Conservation (phyloP, 2,329 filamentous ascomycete species). For the Cladophialophora immunda region DNA sequence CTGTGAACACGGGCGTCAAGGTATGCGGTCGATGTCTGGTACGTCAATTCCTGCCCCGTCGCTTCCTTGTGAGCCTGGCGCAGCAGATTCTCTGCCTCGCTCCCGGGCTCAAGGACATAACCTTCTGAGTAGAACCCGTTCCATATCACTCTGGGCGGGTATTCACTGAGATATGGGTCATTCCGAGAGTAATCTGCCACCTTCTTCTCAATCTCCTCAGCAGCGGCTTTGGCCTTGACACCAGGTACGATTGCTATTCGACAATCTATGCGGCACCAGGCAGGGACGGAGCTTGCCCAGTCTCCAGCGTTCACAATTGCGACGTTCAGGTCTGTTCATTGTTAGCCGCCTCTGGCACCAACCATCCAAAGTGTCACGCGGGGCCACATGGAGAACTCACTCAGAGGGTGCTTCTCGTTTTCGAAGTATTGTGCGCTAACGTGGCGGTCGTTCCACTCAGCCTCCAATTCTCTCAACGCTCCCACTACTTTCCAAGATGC, state of each 20-base stretch:
- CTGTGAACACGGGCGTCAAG: slow-evolving; percentile 34
- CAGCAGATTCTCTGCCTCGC: slow-evolving; percentile 37
- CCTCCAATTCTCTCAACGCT: slow-evolving; percentile 34
- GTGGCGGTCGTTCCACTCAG: slow-evolving; percentile 36
- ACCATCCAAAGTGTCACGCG: not conserved
- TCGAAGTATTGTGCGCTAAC: slow-evolving; percentile 28
- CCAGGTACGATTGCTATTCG: slow-evolving; percentile 36
- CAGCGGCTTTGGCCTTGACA: slow-evolving; percentile 34
- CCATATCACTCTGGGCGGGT: slow-evolving; percentile 41
- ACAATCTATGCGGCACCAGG: slow-evolving; percentile 37
- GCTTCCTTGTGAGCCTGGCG: slow-evolving; percentile 39
- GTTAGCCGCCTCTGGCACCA: not conserved
- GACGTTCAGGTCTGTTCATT: slow-evolving; percentile 32
- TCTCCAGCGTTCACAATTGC: slow-evolving; percentile 37
- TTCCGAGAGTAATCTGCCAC: slow-evolving; percentile 42
- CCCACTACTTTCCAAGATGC: slow-evolving; percentile 35
- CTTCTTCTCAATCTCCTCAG: slow-evolving; percentile 42
- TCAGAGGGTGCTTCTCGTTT: slow-evolving; percentile 35
- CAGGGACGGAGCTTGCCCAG: slow-evolving; percentile 35
- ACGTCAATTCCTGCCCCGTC: slow-evolving; percentile 33
- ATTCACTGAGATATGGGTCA: slow-evolving; percentile 42
- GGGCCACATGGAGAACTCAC: slow-evolving; percentile 26
- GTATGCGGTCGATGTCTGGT: slow-evolving; percentile 32
- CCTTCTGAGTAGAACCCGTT: slow-evolving; percentile 40
- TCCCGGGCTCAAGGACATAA: slow-evolving; percentile 43